Evolutionary conservation across 495 filamentous ascomycete species (phyloP), one percentile per base, ranked within the genome.

Genomic region (Hypoxylon intermedium): DNA sequence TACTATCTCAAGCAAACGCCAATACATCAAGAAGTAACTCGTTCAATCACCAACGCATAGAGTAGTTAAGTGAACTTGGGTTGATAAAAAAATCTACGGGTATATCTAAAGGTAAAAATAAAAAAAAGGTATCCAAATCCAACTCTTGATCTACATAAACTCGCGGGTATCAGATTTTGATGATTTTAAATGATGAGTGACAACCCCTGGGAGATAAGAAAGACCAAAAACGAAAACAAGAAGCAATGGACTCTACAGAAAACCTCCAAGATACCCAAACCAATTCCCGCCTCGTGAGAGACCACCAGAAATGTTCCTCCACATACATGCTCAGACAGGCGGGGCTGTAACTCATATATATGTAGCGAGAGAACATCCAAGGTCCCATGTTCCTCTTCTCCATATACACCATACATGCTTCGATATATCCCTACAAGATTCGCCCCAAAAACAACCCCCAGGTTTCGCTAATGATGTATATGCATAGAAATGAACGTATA

Each of bases 41-140:
- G n/a, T n/a, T n/a, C n/a, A n/a, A n/a, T n/a, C n/a, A n/a, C n/a
- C n/a, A n/a, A n/a, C n/a, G n/a, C n/a, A n/a, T n/a, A n/a, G n/a
- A n/a, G n/a, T n/a, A n/a, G n/a, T n/a, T n/a, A n/a, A n/a, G n/a
- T n/a, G 18, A 58, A 50, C 18, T 31, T 9, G 28, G 43, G 6
- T 50, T 24, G 11, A 53, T 15, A 37, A 30, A 37, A 30, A 38
- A 55, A 47, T 63, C 60, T 63, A 63, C 40, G 44, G 60, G 60
- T 63, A 63, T 63, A 63, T 55, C 45, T 54, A 60, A 47, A 28
- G 21, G 3, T 6, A 40, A 5, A 9, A 26, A 11, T 26, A 9
- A 3, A n/a, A n/a, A n/a, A n/a, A n/a, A n/a, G n/a, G n/a, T n/a
- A n/a, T n/a, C n/a, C n/a, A n/a, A 1, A 33, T 36, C 45, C 45